phyloP scores from a whole-genome alignment of 768 basidiomycete species.

The Auricularia cornea region DNA sequence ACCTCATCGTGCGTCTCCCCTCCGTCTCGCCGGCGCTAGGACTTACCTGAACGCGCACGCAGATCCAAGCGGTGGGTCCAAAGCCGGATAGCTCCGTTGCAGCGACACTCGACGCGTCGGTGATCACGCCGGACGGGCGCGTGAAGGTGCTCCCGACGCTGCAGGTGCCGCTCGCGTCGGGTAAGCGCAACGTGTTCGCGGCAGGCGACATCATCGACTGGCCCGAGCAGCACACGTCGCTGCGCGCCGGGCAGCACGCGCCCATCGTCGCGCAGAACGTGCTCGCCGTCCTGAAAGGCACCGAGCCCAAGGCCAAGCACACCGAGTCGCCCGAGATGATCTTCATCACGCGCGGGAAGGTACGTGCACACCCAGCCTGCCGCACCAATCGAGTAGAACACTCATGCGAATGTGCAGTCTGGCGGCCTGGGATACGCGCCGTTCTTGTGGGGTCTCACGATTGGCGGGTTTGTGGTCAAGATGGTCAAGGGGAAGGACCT shows the following conservation, averaged over 20 bases:
- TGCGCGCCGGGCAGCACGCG: constrained; percentile 8
- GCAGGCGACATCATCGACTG: constrained; percentile 11
- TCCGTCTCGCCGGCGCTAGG: too few relatives aligned
- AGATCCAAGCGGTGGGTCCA: constrained; percentile 9
- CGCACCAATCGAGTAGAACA: too few relatives aligned
- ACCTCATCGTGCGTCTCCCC: constrained; percentile 13
- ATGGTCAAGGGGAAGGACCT: constrained; percentile 9
- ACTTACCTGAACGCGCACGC: not conserved
- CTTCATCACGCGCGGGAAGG: constrained; percentile 4
- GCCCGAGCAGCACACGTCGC: constrained; percentile 11
- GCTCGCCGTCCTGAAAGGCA: not conserved
- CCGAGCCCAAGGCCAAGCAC: constrained; percentile 3
- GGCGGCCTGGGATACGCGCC: constrained; percentile 3
- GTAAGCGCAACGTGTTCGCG: constrained; percentile 11
- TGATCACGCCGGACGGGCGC: constrained; percentile 6
- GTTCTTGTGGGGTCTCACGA: constrained; percentile 11
- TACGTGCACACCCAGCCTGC: too few relatives aligned
- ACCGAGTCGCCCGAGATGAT: constrained; percentile 5
- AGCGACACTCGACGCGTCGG: constrained; percentile 6
- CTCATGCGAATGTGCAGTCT: not conserved
- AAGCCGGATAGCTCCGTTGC: constrained; percentile 8
- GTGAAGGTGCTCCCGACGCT: constrained; percentile 15
- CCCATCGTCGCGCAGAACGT: constrained; percentile 8
- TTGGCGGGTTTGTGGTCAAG: constrained; percentile 8
- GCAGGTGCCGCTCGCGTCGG: constrained; percentile 9